phyloP scores from a whole-genome alignment of 1,139 yeast genomes.

The Scheffersomyces lignicola region DNA sequence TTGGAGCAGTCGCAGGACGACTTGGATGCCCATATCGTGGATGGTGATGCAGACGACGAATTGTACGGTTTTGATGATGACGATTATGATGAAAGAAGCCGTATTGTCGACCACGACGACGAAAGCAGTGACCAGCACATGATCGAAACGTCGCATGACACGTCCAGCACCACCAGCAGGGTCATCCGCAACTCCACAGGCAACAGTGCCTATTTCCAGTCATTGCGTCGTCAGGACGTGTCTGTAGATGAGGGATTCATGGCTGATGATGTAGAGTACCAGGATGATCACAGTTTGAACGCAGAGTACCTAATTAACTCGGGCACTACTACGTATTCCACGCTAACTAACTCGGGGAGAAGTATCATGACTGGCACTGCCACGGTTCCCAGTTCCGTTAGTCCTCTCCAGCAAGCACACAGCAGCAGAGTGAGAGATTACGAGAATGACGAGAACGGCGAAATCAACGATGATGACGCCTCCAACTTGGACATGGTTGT shows the following conservation, averaged over 20 bases:
- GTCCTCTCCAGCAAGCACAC: conserved; percentile 4
- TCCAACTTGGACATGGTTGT: conserved; percentile 54
- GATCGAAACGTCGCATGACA: conserved; percentile 6
- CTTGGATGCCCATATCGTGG: conserved; percentile 49
- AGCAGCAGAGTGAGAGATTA: conserved; percentile 4
- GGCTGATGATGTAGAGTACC: conserved; percentile 62
- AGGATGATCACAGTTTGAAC: conserved; percentile 48
- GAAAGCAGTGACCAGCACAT: neutral
- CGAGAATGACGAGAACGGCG: conserved; percentile 12
- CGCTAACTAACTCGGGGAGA: conserved; percentile 20
- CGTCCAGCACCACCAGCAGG: conserved; percentile 8
- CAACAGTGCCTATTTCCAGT: conserved; percentile 29
- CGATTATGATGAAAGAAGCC: conserved; percentile 11
- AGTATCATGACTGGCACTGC: conserved; percentile 22
- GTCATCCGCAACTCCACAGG: conserved; percentile 1
- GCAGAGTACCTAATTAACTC: conserved; percentile 6
- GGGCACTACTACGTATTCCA: conserved; percentile 14
- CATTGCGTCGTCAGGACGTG: conserved; percentile 14
- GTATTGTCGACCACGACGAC: neutral
- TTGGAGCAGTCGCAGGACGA: conserved; percentile 26
- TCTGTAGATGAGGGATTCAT: conserved; percentile 50
- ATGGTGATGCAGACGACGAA: conserved; percentile 25
- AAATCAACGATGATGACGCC: conserved; percentile 15
- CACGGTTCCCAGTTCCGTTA: conserved; percentile 14
- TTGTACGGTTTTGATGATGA: conserved; percentile 38